Evolutionary conservation across 345 rosid species (phyloP).

Genomic region (Tarenaya hassleriana): DNA sequence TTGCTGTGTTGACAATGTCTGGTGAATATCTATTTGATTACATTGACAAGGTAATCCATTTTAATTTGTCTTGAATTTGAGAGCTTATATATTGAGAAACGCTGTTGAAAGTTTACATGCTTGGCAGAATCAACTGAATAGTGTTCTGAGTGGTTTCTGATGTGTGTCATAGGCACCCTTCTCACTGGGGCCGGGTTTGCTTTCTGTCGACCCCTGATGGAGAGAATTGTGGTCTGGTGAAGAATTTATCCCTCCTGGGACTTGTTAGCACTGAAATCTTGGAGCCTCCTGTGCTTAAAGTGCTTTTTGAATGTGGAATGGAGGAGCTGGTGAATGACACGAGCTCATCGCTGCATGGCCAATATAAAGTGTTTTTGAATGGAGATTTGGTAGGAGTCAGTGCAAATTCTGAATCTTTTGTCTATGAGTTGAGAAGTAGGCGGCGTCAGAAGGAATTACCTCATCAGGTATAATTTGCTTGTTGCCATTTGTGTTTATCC

Average conservation of each 20-base stretch:
- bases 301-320: slow-evolving; percentile 59
- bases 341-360: slow-evolving; percentile 38
- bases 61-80: slow-evolving; percentile 4
- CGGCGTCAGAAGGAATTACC: slow-evolving; percentile 58
- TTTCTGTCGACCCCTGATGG: slow-evolving; percentile 94
- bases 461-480: slow-evolving; percentile 52
- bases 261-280: slow-evolving; percentile 50
- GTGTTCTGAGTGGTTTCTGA: slow-evolving; percentile 3
- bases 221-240: slow-evolving; percentile 96
- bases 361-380: slow-evolving; percentile 61
- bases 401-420: slow-evolving; percentile 50
- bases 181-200: slow-evolving; percentile 97
- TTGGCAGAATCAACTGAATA: not conserved
- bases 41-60: not conserved
- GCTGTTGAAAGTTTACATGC: not conserved
- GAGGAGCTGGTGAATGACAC: slow-evolving; percentile 51
- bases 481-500: slow-evolving; percentile 3
- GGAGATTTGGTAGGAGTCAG: slow-evolving; percentile 92
- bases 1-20: not conserved
- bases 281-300: slow-evolving; percentile 45
- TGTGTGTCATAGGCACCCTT: slow-evolving; percentile 58
- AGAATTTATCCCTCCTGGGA: slow-evolving; percentile 75
- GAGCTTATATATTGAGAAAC: not conserved
- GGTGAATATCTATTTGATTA: slow-evolving; percentile 6
- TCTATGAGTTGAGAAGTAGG: slow-evolving; percentile 44